These are phyloP conservation scores for Claviceps citrina DNA, from an alignment of 2,329 filamentous ascomycete genomes.

Conservation along the genomic window DNA sequence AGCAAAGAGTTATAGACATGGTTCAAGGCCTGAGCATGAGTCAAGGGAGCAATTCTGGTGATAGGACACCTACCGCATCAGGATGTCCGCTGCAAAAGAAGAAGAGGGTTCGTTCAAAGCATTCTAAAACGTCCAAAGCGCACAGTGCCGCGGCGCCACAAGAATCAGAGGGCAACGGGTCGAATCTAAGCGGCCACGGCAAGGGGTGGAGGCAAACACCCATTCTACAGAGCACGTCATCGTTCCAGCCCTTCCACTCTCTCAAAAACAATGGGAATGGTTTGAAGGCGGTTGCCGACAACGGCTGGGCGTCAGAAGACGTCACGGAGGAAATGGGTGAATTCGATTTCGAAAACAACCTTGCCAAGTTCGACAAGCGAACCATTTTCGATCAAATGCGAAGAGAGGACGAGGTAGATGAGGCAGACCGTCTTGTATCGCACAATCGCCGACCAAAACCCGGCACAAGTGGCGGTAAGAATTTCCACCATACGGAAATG, in stretches of 20 bases:
- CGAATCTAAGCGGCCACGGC: constrained; percentile 22
- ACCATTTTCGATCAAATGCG: constrained; percentile 84
- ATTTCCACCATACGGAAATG: constrained; percentile 81
- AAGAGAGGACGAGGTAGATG: constrained; percentile 75
- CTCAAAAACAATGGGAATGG: constrained; percentile 41
- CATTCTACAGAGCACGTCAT: constrained; percentile 42
- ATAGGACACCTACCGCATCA: constrained; percentile 9
- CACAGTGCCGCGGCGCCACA: constrained; percentile 15
- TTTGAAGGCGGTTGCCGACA: constrained; percentile 36
- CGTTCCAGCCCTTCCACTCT: constrained; percentile 47
- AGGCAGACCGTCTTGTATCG: constrained; percentile 76
- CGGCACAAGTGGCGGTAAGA: constrained; percentile 68
- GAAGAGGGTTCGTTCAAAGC: constrained; percentile 15
- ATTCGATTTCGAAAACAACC: constrained; percentile 79
- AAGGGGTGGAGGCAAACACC: constrained; percentile 46
- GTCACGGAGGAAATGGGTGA: constrained; percentile 89
- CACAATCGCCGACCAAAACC: constrained; percentile 63
- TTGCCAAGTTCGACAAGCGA: constrained; percentile 90
- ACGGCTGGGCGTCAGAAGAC: constrained; percentile 91
- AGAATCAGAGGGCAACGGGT: constrained; percentile 10
- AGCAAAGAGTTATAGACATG: constrained; percentile 14
- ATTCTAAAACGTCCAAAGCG: constrained; percentile 18
- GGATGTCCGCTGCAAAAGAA: constrained; percentile 17
- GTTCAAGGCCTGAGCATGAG: constrained; percentile 14
- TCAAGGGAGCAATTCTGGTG: constrained; percentile 8